phyloP scores from a whole-genome alignment of 768 basidiomycete genomes.

The Mycena epipterygia region DNA sequence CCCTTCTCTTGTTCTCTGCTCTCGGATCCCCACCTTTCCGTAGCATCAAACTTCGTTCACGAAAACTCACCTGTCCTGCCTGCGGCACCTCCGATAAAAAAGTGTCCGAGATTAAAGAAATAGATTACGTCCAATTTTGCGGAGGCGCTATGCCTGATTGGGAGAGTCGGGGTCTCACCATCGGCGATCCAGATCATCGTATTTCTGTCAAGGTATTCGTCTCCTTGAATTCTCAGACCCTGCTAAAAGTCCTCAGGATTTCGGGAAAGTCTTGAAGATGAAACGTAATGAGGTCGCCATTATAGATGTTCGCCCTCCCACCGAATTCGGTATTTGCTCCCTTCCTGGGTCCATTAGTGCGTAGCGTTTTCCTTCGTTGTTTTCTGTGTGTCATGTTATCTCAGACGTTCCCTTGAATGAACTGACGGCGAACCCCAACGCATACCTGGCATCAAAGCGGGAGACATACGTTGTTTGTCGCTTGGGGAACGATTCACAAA shows the following conservation, averaged over 20 bases:
- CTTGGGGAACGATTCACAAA: constrained; percentile 93
- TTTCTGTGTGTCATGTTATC: constrained; percentile 15
- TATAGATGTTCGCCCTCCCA: constrained; percentile 84
- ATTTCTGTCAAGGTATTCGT: constrained; percentile 57
- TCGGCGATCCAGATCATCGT: constrained; percentile 57
- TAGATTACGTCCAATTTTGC: constrained; percentile 91
- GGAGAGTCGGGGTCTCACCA: constrained; percentile 65
- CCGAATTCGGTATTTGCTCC: constrained; percentile 90
- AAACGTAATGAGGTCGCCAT: constrained; percentile 51
- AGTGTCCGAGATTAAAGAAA: constrained; percentile 62
- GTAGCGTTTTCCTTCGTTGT: constrained; percentile 38
- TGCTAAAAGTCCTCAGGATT: constrained; percentile 39
- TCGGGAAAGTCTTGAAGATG: constrained; percentile 29
- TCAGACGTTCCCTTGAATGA: constrained; percentile 82
- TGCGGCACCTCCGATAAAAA: constrained; percentile 72
- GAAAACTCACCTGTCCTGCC: constrained; percentile 78
- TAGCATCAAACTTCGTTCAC: constrained; percentile 82
- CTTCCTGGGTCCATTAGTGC: constrained; percentile 82
- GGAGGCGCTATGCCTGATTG: constrained; percentile 80
- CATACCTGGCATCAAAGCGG: constrained; percentile 48
- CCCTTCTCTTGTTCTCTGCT: constrained; percentile 82
- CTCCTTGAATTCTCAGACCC: neutral
- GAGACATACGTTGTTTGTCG: constrained; percentile 81
- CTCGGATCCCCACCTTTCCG: constrained; percentile 81
- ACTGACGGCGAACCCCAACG: constrained; percentile 72